Base-by-base conservation (phyloP, 108 stramenopile species). In the Nitzschia sp. region DNA sequence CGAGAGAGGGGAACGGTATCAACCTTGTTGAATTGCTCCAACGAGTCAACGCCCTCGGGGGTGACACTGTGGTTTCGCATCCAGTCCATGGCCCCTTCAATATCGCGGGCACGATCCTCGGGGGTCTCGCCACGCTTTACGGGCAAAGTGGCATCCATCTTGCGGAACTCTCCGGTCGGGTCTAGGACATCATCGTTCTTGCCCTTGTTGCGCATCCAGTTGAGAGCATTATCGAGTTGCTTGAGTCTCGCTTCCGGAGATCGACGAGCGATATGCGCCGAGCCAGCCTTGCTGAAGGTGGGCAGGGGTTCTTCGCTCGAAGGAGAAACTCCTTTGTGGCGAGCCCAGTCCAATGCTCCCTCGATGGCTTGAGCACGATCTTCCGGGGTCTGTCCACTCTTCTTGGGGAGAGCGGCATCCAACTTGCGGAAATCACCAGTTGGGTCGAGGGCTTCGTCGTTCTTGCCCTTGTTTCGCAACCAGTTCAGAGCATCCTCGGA, bases 311-410 rank as follows among this genome's bases (percentile, higher is more conserved):
- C 70, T 26, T 54, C 45, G 31, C 46, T 34, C 19, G 17, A 32
- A 47, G 64, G 23, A 38, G 18, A 46, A 9, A 46, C 70, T 47
- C 64, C 71, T 19, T 69, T 64, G 23, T 35, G 49, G 18, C 80
- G 54, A 53, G 61, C 30, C 80, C 75, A 76, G 27, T 72, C 66
- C 38, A 81, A 38, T 18, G 80, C 74, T 46, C 57, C 71, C 62
- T 73, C 72, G 24, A 82, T 77, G 23, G 73, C 72, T n/a, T 61
- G 46, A 13, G 79, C 79, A 21, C 62, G 51, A 6, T 58, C 45
- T 46, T 72, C 74, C 0, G 28, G 21, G 26, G 34, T 25, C 9
- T 71, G 70, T 27, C 70, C 70, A 46, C 47, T 58, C 66, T 75
- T 75, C 1, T 19, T 59, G 25, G 69, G 69, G 0, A 70, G 46